Conservation (phyloP, 768 basidiomycete species). For the Pulveroboletus sp. region DNA sequence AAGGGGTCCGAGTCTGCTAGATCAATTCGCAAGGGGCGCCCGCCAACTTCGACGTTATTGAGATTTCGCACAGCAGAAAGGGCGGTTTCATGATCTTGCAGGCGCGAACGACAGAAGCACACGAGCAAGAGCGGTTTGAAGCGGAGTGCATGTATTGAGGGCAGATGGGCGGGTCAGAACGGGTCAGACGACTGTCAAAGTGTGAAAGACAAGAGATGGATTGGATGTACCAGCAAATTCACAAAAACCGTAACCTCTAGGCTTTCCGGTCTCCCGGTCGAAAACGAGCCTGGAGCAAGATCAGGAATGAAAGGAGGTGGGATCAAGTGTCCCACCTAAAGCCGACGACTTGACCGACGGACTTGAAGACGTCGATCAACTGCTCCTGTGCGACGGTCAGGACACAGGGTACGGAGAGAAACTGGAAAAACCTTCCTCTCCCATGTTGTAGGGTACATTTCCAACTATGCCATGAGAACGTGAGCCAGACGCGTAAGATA, state of each 20-base stretch:
- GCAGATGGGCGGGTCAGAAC: slow-evolving; percentile 17
- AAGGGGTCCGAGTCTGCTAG: slow-evolving; percentile 91
- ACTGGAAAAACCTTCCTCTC: slow-evolving; percentile 44
- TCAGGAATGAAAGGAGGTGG: slow-evolving; percentile 1
- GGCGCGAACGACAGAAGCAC: slow-evolving; percentile 12
- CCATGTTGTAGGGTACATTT: slow-evolving; percentile 89
- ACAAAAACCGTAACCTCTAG: slow-evolving; percentile 90
- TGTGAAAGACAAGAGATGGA: slow-evolving; percentile 24
- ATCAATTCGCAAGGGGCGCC: slow-evolving; percentile 90
- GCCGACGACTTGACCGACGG: slow-evolving; percentile 84
- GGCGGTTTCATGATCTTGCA: slow-evolving; percentile 90
- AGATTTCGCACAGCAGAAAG: slow-evolving; percentile 93
- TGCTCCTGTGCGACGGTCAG: slow-evolving; percentile 50
- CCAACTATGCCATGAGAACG: slow-evolving; percentile 47
- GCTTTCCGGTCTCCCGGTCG: slow-evolving; percentile 91
- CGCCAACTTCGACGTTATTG: slow-evolving; percentile 88
- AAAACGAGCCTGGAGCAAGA: slow-evolving; percentile 62
- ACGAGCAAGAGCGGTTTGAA: slow-evolving; percentile 6
- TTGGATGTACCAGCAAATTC: slow-evolving; percentile 79
- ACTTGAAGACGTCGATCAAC: slow-evolving; percentile 83
- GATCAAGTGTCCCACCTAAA: slow-evolving; percentile 53
- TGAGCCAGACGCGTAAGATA: slow-evolving; percentile 1
- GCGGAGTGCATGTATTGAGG: slow-evolving; percentile 2
- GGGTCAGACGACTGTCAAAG: slow-evolving; percentile 36
- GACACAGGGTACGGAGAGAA: background rate